Percentiles rank a stretch among this genome's conserved stretches.
These are phyloP conservation scores for Alternaria rosae DNA, from an alignment of 2,329 filamentous ascomycete species.

Conservation along the genomic window DNA sequence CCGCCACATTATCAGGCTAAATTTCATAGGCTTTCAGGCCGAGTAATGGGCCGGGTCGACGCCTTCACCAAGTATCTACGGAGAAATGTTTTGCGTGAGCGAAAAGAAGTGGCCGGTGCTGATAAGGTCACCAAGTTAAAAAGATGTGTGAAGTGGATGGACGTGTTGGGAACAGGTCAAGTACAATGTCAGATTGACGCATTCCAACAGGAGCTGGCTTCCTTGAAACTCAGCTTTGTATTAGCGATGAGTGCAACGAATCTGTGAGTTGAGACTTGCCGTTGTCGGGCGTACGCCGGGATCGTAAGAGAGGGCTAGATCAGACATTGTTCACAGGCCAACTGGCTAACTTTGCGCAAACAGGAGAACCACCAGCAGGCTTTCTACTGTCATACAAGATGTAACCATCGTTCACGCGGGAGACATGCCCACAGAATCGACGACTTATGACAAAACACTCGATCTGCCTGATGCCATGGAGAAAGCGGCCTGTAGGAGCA, in stretches of 20 bases:
- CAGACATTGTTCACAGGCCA: not conserved
- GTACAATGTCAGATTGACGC: not conserved
- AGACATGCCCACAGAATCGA: rapidly evolving
- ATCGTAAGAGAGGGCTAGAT: not conserved
- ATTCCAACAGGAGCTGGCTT: not conserved
- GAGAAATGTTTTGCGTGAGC: not conserved
- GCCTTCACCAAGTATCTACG: not conserved
- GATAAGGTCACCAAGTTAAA: not conserved
- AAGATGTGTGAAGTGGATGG: not conserved
- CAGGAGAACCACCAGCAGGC: not conserved
- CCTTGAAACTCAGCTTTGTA: not conserved
- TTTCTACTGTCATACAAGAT: not conserved
- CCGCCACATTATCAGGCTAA: not conserved
- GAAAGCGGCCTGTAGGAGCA: not conserved
- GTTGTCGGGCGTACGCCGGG: too few species aligned
- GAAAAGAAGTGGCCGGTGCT: not conserved
- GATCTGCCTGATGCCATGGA: not conserved
- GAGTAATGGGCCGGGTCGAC: not conserved
- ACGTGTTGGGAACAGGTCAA: not conserved
- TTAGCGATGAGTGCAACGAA: not conserved
- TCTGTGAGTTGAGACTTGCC: not conserved
- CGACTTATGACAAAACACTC: rapidly evolving
- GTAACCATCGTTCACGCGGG: rapidly evolving
- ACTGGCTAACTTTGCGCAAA: not conserved
- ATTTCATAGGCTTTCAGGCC: not conserved